These are phyloP conservation scores for Penicillium sp. DNA, from an alignment of 2,329 filamentous ascomycete species.

Conservation along the genomic window DNA sequence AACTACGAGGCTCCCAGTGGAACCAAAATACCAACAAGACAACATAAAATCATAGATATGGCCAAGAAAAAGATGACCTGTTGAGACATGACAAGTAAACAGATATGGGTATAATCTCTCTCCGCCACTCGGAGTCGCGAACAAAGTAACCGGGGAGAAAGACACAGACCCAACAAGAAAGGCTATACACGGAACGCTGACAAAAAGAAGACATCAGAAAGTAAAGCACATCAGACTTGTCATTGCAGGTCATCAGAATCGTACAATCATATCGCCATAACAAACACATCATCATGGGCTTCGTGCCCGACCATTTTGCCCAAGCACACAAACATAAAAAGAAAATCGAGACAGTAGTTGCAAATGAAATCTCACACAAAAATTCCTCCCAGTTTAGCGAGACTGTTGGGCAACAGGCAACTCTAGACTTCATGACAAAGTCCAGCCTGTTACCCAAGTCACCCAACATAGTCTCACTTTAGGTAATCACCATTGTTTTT, in stretches of 20 bases:
- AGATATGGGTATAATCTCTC: constrained; percentile 27
- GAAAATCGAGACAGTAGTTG: constrained; percentile 20
- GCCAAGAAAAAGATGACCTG: constrained; percentile 21
- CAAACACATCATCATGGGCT: constrained; percentile 9
- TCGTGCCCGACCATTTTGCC: constrained; percentile 7
- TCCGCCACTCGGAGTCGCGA: constrained; percentile 20
- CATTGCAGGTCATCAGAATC: constrained; percentile 37
- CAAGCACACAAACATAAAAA: constrained; percentile 11
- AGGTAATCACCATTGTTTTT: constrained; percentile 11
- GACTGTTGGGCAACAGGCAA: neutral
- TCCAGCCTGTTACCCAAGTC: neutral
- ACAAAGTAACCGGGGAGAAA: constrained; percentile 12
- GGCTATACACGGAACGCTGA: constrained; percentile 19
- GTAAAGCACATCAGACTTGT: constrained; percentile 24
- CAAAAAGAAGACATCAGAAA: constrained; percentile 14
- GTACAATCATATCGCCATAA: constrained; percentile 36
- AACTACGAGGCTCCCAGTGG: constrained; percentile 1
- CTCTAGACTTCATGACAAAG: neutral
- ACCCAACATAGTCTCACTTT: neutral
- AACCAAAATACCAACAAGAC: constrained; percentile 3
- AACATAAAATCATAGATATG: constrained; percentile 11
- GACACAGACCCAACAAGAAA: constrained; percentile 12
- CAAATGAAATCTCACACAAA: constrained; percentile 17
- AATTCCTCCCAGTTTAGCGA: constrained; percentile 22
- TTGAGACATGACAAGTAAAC: constrained; percentile 23